Evolutionary conservation across 2,329 filamentous ascomycete species (phyloP).

Genomic region (Coniella vitis): DNA sequence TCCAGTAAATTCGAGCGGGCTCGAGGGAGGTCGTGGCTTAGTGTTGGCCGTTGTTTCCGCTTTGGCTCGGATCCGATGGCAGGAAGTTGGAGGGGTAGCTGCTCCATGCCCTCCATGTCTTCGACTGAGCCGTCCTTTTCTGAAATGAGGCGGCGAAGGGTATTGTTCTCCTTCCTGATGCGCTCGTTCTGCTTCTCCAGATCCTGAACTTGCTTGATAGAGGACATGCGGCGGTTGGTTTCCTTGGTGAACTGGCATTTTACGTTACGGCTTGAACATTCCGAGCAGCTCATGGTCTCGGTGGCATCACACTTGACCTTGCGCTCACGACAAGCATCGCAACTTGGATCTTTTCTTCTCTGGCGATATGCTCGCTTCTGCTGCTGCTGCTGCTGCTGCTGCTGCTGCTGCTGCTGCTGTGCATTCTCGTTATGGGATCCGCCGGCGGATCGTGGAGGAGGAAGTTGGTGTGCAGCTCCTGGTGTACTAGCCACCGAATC

Average conservation of each 20-base stretch:
- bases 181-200: constrained; percentile 84
- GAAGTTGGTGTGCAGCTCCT: constrained; percentile 33
- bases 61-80: constrained; percentile 60
- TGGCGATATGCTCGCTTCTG: constrained; percentile 95
- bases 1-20: constrained; percentile 67
- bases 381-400: constrained; percentile 49
- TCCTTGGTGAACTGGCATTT: constrained; percentile 99
- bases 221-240: constrained; percentile 97
- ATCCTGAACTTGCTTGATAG: constrained; percentile 98
- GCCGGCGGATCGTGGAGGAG: constrained; percentile 21
- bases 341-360: constrained; percentile 91
- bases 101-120: constrained; percentile 34
- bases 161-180: constrained; percentile 72
- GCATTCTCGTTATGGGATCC: constrained; percentile 27
- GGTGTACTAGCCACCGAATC: constrained; percentile 52
- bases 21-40: constrained; percentile 62
- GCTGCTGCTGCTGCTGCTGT: constrained; percentile 64
- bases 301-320: constrained; percentile 92
- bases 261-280: constrained; percentile 92
- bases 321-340: constrained; percentile 87
- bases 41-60: constrained; percentile 52
- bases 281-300: constrained; percentile 91
- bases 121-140: constrained; percentile 36
- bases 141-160: constrained; percentile 59
- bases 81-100: constrained; percentile 51